A percentile compares a stretch with the other conserved stretches of the same genome.
These are phyloP conservation scores for Monilinia aucupariae DNA, from an alignment of 2,329 filamentous ascomycete genomes.

Conservation along the genomic window DNA sequence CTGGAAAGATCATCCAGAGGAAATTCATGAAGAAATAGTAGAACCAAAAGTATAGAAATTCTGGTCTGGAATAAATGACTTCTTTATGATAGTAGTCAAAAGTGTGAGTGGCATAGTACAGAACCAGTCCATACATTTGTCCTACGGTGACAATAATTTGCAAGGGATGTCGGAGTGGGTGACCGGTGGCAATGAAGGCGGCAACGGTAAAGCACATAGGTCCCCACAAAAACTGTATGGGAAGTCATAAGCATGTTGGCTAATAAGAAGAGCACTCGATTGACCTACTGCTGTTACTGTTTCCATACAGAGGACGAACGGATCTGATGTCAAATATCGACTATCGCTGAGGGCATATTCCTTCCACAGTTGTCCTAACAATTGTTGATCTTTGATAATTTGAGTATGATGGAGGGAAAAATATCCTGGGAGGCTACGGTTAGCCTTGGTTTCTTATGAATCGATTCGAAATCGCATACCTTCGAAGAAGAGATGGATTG, in stretches of 20 bases:
- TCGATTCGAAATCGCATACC: conserved; percentile 23
- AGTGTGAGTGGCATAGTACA: conserved; percentile 58
- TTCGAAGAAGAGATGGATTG: conserved; percentile 35
- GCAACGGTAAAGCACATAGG: conserved; percentile 51
- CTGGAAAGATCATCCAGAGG: conserved; percentile 55
- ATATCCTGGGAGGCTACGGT: conserved; percentile 37
- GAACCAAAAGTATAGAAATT: conserved; percentile 57
- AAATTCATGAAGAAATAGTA: conserved; percentile 59
- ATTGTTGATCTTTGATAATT: conserved; percentile 39
- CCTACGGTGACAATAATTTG: conserved; percentile 40
- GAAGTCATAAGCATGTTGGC: neutral
- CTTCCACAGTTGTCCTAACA: conserved; percentile 53
- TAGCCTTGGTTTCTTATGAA: neutral
- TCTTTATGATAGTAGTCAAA: conserved; percentile 45
- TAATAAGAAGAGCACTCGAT: neutral
- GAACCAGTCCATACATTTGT: conserved; percentile 48
- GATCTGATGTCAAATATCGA: conserved; percentile 48
- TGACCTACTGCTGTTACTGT: conserved; percentile 43
- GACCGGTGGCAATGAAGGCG: conserved; percentile 41
- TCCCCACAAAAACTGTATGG: conserved; percentile 48
- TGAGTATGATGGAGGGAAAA: conserved; percentile 42
- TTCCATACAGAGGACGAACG: conserved; percentile 54
- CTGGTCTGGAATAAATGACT: conserved; percentile 51
- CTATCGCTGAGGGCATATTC: conserved; percentile 54
- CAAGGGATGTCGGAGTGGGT: conserved; percentile 45